phyloP scores from a whole-genome alignment of 106 monocot genomes.

The Acorus calamus region DNA sequence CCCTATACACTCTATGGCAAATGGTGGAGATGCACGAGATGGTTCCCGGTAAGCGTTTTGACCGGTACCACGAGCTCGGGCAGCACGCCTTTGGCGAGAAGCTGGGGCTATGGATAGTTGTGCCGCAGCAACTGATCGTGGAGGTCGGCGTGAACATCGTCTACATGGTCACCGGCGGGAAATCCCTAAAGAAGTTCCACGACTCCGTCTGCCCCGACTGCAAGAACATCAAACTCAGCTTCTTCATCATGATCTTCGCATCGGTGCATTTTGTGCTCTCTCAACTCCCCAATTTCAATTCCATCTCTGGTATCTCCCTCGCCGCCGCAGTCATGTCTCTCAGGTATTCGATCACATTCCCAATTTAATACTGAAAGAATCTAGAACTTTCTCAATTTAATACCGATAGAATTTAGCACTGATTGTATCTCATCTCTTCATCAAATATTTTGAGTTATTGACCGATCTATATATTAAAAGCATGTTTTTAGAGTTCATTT shows the following conservation, averaged over 20 bases:
- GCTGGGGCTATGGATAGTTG: neutral
- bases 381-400: too few relatives aligned
- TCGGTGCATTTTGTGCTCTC: conserved; percentile 16
- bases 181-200: conserved; percentile 19
- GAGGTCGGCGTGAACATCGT: conserved; percentile 15
- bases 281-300: conserved; percentile 24
- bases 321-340: conserved; percentile 29
- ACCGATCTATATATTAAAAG: too few relatives aligned
- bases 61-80: too few relatives aligned
- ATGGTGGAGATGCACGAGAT: conserved; percentile 25
- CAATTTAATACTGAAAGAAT: neutral
- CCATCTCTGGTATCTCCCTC: conserved; percentile 21
- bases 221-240: conserved; percentile 10
- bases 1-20: conserved; percentile 28
- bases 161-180: conserved; percentile 27
- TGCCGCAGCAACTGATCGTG: conserved; percentile 23
- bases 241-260: conserved; percentile 29
- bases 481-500: too few relatives aligned
- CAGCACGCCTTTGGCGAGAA: too few relatives aligned
- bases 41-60: too few relatives aligned
- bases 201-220: conserved; percentile 5
- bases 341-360: conserved; percentile 3
- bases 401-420: too few relatives aligned
- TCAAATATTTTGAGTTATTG: too few relatives aligned
- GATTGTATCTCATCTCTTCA: too few relatives aligned